phyloP scores from a whole-genome alignment of 495 filamentous ascomycete genomes.

The Hypoxylon fragiforme region DNA sequence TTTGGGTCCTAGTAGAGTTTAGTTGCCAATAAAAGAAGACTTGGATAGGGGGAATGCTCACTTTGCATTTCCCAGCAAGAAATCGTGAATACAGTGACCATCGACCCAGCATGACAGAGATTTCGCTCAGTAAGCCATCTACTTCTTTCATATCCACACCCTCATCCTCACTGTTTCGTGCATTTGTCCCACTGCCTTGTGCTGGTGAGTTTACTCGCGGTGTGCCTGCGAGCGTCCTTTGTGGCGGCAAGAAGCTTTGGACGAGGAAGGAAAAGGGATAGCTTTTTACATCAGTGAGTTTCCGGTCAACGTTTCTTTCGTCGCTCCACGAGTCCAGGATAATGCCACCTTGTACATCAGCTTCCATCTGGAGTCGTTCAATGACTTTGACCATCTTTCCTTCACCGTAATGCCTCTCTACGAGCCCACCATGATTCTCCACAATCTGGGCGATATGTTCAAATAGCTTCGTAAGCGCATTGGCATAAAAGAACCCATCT shows the following conservation, averaged over 20 bases:
- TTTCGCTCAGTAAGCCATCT: conserved; percentile 82
- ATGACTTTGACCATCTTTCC: conserved; percentile 97
- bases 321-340: conserved; percentile 94
- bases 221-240: conserved; percentile 56
- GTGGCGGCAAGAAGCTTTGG: conserved; percentile 83
- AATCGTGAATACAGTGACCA: conserved; percentile 95
- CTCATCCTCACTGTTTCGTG: conserved; percentile 74
- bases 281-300: conserved; percentile 89
- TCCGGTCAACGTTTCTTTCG: conserved; percentile 79
- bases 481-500: conserved; percentile 88
- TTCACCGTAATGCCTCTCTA: conserved; percentile 88
- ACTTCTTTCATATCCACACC: conserved; percentile 94
- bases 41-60: conserved; percentile 45
- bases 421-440: conserved; percentile 83
- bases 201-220: conserved; percentile 67
- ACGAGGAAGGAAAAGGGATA: conserved; percentile 97
- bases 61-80: conserved; percentile 78
- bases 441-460: conserved; percentile 97
- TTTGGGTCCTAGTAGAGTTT: conserved; percentile 45
- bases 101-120: conserved; percentile 84
- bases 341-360: conserved; percentile 96
- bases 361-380: conserved; percentile 89
- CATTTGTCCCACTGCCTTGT: conserved; percentile 51
- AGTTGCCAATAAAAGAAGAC: conserved; percentile 5
- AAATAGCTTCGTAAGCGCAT: conserved; percentile 86